A percentile compares a stretch with the other conserved stretches of the same genome.
These are phyloP conservation scores for Coniochaeta hoffmannii DNA, from an alignment of 2,329 filamentous ascomycete genomes.

Conservation along the genomic window DNA sequence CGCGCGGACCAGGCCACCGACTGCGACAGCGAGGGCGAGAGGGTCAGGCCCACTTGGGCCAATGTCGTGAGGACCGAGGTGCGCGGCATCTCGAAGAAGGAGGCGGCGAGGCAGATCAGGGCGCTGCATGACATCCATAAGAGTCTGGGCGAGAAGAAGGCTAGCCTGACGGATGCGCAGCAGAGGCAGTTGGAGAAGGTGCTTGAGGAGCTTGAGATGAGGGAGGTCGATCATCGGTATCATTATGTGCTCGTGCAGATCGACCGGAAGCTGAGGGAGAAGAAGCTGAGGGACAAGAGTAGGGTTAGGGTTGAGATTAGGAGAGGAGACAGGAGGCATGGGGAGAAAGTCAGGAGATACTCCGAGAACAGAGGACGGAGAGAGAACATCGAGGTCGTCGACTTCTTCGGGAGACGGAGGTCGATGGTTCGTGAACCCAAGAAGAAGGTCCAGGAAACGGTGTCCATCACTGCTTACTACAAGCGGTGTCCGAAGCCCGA, in stretches of 20 bases:
- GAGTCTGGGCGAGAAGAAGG: slow-evolving; percentile 33
- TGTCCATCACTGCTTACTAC: slow-evolving; percentile 39
- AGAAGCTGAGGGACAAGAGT: slow-evolving; percentile 13
- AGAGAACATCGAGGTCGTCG: not conserved
- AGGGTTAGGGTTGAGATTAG: slow-evolving; percentile 4
- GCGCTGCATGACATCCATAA: slow-evolving; percentile 25
- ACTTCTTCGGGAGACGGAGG: not conserved
- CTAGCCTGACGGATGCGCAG: slow-evolving; percentile 25
- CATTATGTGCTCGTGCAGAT: slow-evolving; percentile 36
- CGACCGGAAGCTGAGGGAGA: slow-evolving; percentile 26
- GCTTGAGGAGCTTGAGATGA: slow-evolving; percentile 22
- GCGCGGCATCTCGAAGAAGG: slow-evolving; percentile 28
- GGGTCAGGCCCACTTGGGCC: slow-evolving; percentile 31
- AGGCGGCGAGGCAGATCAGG: slow-evolving; percentile 27
- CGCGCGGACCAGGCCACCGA: slow-evolving; percentile 24
- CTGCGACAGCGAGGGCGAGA: slow-evolving; percentile 28
- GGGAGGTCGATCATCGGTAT: slow-evolving; percentile 30
- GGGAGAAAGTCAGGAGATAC: slow-evolving; percentile 11
- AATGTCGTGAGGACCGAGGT: slow-evolving; percentile 24
- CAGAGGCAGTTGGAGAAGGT: slow-evolving; percentile 34
- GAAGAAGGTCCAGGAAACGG: slow-evolving; percentile 26
- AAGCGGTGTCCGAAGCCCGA: slow-evolving; percentile 28
- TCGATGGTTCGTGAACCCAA: slow-evolving; percentile 9
- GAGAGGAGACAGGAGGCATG: slow-evolving; percentile 5
- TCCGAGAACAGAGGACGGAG: not conserved